Base-by-base conservation (phyloP, 2,329 filamentous ascomycete genomes). In the Fonsecaea monophora region DNA sequence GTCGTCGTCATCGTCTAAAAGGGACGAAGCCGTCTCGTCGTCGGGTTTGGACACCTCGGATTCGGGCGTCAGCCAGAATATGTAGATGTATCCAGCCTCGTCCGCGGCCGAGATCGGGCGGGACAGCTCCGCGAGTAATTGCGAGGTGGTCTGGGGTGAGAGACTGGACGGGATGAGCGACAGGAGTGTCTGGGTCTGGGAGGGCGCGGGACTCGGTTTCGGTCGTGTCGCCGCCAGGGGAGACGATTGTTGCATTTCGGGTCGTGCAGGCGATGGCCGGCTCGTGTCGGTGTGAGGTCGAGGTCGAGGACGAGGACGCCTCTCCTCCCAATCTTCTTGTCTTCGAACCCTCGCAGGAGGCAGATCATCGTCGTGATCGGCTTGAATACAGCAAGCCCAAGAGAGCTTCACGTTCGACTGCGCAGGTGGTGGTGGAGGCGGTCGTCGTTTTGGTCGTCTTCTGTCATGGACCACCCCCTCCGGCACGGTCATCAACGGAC, bases 71-170 rank as follows among this genome's bases (percentile, higher is more conserved):
- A 97, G 85, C 93, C 94, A 97, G 84, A 98, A 99, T 78, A 99
- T 96, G 84, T 99, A 99, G 72, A 99, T 98, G 80, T 95, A 99
- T 42, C 95, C 95, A 12, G 90, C 83, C 72, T 96, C 92, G 71
- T 95, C 92, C 62, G 85, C 82, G 25, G 87, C 82, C 0, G 92
- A 93, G 54, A 94, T 86, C 0, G 84, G 92, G 82, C 86, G 95
- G 76, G 79, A 87, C 9, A 98, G 84, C 77, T 98, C 94, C 2
- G 89, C 83, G 67, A 94, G 85, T 3, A 98, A 83, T 4, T 84
- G 80, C 0, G 92, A 90, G 0, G 91, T 82, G 0, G 88, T 90
- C 72, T 90, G 82, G 1, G 91, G 88, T 1, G 89, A 85, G 4
- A 92, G 82, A 1, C 84, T 80, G 8, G 84, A 77, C 0, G 92